Evolutionary conservation across 2,329 filamentous ascomycete genomes (phyloP), one percentile per base, ranked within the genome.

Genomic region (Stagonosporopsis vannaccii): DNA sequence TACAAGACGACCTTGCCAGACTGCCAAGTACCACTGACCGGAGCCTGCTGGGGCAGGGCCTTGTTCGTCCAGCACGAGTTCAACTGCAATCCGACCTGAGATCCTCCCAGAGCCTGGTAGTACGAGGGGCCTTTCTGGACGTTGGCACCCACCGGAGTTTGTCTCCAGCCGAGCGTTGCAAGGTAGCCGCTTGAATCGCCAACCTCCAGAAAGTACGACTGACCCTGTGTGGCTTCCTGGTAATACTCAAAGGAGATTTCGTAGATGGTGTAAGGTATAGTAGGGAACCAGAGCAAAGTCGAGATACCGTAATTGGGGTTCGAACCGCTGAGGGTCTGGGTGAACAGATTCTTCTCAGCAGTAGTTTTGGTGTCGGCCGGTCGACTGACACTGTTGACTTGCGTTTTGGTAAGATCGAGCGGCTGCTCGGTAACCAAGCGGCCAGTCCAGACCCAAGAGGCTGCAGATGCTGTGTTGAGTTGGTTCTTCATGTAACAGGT

Each of bases 401-500:
- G 15, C 12, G 45, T 48, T 20, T 48, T 26, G 2, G 45, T 48
- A 17, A 48, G 45, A 15, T 48, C 45, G 45, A 48, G 45, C 12
- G 45, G 45, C 25, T 15, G 13, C 45, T 48, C 45, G 9, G 25
- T 12, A 2, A n/a, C 9, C 28, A 33, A 23, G 41, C 50, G 50
- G 19, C 50, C 35, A 19, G 40, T 52, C 50, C 50, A 52, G 22
- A 45, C 50, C 30, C 35, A 45, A 17, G 32, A 23, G 0, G 33
- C 26, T 12, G 40, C 9, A 20, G 22, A 25, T 2, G 40, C 46
- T 2, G 40, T 45, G 25, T 30, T 52, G 25, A 52, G 40, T 11
- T 30, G 22, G 7, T 26, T 46, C 41, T 52, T 52, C 50, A 46
- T 39, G 22, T 52, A 45, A 13, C 50, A 52, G 11, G 19, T 30